A percentile compares a stretch with the other conserved stretches of the same genome.
phyloP scores from a whole-genome alignment of 495 filamentous ascomycete genomes.

The Tuber magnatum region DNA sequence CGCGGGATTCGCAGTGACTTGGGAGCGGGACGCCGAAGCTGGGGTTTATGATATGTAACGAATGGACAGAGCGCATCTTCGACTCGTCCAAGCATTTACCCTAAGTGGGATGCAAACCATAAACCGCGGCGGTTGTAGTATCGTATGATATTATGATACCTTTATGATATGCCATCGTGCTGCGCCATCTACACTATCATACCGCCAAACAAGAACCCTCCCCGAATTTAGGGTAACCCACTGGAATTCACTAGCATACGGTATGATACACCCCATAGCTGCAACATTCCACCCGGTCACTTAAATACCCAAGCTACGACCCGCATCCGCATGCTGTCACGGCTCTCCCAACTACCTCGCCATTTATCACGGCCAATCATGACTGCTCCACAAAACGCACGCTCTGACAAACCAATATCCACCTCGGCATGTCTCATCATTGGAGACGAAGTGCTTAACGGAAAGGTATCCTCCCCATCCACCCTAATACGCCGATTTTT shows the following conservation, averaged over 20 bases:
- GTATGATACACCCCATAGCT: no score
- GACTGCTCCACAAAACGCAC: conserved; percentile 22
- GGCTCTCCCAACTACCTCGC: conserved; percentile 63
- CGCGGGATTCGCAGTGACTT: background rate
- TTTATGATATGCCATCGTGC: background rate
- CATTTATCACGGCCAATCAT: conserved; percentile 62
- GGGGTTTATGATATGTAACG: background rate
- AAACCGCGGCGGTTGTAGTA: background rate
- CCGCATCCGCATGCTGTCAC: conserved; percentile 57
- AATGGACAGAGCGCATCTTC: background rate
- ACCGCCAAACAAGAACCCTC: background rate
- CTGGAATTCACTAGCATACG: no score
- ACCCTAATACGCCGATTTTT: background rate
- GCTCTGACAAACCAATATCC: conserved; percentile 43
- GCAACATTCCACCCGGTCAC: background rate
- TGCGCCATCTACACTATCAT: background rate
- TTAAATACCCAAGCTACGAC: background rate
- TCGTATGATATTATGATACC: no score
- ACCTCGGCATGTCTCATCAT: conserved; percentile 94
- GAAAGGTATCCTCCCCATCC: conserved; percentile 59
- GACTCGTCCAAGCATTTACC: background rate
- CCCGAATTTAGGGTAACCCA: background rate
- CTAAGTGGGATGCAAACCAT: background rate
- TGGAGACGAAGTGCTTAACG: conserved; percentile 92
- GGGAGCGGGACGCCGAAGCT: background rate